phyloP scores from a whole-genome alignment of 345 rosid species.

The Eutrema japonicum region DNA sequence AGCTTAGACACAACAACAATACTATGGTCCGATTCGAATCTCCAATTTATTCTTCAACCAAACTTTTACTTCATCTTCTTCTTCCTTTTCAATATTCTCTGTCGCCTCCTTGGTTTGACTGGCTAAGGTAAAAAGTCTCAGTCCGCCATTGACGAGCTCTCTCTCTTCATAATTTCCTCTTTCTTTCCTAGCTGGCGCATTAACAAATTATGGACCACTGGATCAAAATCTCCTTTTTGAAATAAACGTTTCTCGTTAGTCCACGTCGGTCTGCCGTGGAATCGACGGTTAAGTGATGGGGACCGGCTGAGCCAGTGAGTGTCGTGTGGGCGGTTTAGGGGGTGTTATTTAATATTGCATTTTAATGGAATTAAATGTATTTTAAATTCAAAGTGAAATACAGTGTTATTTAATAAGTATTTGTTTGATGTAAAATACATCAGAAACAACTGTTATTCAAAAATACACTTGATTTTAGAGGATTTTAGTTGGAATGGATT shows the following conservation, averaged over 20 bases:
- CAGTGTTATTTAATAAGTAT: no score
- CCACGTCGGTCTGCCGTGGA: slow-evolving; percentile 37
- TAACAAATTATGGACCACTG: slow-evolving; percentile 33
- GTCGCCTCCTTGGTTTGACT: slow-evolving; percentile 43
- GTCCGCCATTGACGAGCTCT: slow-evolving; percentile 34
- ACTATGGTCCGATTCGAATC: slow-evolving; percentile 24
- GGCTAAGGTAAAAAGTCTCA: slow-evolving; percentile 10
- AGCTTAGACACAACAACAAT: slow-evolving; percentile 36
- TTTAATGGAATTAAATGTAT: no score
- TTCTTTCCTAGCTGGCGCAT: slow-evolving; percentile 7
- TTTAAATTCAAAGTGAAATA: no score
- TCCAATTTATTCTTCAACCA: slow-evolving; percentile 12
- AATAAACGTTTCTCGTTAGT: slow-evolving; percentile 9
- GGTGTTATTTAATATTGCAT: no score
- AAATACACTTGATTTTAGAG: no score
- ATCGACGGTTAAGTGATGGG: slow-evolving; percentile 42
- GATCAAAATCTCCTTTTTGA: slow-evolving; percentile 29
- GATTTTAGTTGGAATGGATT: no score
- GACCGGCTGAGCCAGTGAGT: slow-evolving; percentile 52
- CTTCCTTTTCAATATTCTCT: slow-evolving; percentile 30
- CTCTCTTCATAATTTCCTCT: slow-evolving; percentile 10
- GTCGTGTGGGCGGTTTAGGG: slow-evolving; percentile 37
- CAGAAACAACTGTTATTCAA: no score
- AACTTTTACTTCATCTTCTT: slow-evolving; percentile 12
- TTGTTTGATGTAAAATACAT: no score